Evolutionary conservation across 768 basidiomycete genomes (phyloP), one percentile per base, ranked within the genome.

Genomic region (Inosperma sp.): DNA sequence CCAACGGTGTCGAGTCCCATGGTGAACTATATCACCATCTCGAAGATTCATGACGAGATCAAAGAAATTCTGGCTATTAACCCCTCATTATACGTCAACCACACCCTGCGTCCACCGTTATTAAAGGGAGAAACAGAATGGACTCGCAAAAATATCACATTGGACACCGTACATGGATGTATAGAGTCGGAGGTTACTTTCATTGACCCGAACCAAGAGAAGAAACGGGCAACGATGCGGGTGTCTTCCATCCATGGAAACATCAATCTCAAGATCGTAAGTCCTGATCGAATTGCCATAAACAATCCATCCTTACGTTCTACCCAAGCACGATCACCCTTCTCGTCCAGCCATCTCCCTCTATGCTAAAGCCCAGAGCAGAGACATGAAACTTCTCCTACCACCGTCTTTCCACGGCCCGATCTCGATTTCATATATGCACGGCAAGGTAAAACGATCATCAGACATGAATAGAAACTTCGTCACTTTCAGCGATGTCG

Each of bases 401-500:
- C 73, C 75, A 7, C 69, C 70, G 26, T 65, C 69, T 14, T 77
- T 75, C 64, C 62, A 62, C 25, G 75, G 75, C 0, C 68, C 67
- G 0, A 42, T 75, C 43, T 62, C 64, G 36, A 57, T 73, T 43
- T 63, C 60, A 30, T 60, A 68, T 30, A 56, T 56, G n/a, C 62
- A 69, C 41, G 70, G 72, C 9, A 57, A 63, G 17, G 57, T 65
- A 19, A 65, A 62, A 37, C 62, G 71, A 56, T 72, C 72, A 2
- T 64, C 68, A 40, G 62, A 54, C 6, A 51, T 76, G 29, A 53
- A 55, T 29, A 47, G 54, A 35, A 49, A 59, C 17, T 57, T 70
- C 33, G 71, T 66, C 7, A 66, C 60, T 0, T 68, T 72, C 49
- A 62, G 62, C 14, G 71, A 71, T 40, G 62, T 59, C 4, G 60